These are phyloP conservation scores for Flaveria brownii DNA, from an alignment of 129 eudicot genomes.

Conservation along the genomic window DNA sequence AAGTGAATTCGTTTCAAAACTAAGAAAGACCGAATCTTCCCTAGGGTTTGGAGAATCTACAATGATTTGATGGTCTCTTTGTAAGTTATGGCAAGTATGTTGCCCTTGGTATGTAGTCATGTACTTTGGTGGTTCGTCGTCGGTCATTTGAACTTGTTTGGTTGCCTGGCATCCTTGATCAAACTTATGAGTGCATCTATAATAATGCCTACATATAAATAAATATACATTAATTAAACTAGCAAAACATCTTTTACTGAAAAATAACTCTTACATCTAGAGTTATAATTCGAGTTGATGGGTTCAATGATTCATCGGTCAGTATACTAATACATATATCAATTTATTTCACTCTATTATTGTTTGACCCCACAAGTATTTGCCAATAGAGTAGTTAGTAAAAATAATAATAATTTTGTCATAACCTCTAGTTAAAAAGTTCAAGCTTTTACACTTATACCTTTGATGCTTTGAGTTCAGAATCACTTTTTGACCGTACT, in stretches of 20 bases:
- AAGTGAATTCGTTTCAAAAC: conserved; percentile 27
- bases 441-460: conserved; percentile 24
- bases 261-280: not conserved
- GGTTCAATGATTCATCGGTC: not conserved
- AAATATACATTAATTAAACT: not conserved
- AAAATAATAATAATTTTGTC: no score
- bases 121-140: conserved; percentile 44
- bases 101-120: conserved; percentile 40
- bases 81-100: conserved; percentile 47
- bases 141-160: conserved; percentile 54
- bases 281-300: no score
- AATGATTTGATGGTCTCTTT: conserved; percentile 26
- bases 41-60: conserved; percentile 21
- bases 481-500: conserved; percentile 72
- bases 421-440: not conserved
- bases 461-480: conserved; percentile 54
- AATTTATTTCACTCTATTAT: not conserved
- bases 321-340: not conserved
- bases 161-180: conserved; percentile 62
- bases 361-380: not conserved
- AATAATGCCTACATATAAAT: conserved; percentile 52
- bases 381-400: not conserved
- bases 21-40: conserved; percentile 41
- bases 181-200: conserved; percentile 64
- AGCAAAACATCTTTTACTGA: not conserved